phyloP scores from a whole-genome alignment of 352 stramenopile genomes.

The Phytophthora ramorum region DNA sequence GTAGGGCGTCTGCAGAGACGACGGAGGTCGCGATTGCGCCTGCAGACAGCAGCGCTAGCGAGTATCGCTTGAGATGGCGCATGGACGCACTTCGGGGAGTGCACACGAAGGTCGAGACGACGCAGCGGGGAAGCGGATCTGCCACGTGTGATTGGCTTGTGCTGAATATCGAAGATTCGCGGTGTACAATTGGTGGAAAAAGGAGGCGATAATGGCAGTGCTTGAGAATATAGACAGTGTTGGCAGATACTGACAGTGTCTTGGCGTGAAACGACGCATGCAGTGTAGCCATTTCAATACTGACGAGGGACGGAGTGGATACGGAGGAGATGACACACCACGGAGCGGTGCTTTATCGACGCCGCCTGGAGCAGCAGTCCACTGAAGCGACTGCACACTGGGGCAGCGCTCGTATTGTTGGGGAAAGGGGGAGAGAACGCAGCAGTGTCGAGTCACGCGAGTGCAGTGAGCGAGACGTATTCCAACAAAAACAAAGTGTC shows the following conservation, averaged over 20 bases:
- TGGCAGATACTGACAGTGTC: no score
- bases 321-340: conserved; percentile 59
- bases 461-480: neutral
- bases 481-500: no score
- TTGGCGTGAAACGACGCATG: no score
- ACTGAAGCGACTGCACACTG: conserved; percentile 45
- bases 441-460: conserved; percentile 13
- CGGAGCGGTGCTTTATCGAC: conserved; percentile 58
- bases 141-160: no score
- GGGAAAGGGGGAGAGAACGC: conserved; percentile 31
- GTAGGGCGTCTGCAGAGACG: neutral
- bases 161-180: no score
- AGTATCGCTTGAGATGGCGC: no score
- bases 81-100: no score
- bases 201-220: no score
- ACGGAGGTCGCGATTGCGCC: conserved; percentile 12
- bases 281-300: neutral
- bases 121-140: no score
- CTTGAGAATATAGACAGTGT: no score
- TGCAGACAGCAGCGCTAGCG: conserved; percentile 6
- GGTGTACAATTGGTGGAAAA: no score
- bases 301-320: conserved; percentile 13
- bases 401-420: conserved; percentile 53
- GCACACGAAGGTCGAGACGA: no score
- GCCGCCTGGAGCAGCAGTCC: conserved; percentile 54